Evolutionary conservation across 2,329 filamentous ascomycete species (phyloP).

Genomic region (Verticillium zaregamsianum): DNA sequence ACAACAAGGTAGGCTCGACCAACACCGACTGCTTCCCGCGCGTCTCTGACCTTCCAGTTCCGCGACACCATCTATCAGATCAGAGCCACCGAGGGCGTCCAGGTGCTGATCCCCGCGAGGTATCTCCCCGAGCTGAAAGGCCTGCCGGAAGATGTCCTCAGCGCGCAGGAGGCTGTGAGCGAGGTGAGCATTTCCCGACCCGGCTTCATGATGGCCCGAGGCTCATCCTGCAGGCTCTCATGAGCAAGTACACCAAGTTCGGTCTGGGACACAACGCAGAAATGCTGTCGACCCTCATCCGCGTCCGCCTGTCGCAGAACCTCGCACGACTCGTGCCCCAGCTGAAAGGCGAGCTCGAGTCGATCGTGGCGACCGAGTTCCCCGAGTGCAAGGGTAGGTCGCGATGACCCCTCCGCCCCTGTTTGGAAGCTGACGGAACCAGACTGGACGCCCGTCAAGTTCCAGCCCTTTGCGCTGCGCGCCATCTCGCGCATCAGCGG

Average conservation of each 20-base stretch:
- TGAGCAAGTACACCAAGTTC: constrained; percentile 48
- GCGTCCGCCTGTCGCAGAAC: constrained; percentile 44
- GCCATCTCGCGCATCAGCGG: constrained; percentile 50
- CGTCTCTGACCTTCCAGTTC: constrained; percentile 28
- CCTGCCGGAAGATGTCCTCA: constrained; percentile 43
- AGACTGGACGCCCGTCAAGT: constrained; percentile 53
- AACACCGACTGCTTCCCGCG: neutral
- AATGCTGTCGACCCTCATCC: constrained; percentile 37
- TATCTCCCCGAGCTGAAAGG: constrained; percentile 42
- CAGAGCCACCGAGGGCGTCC: constrained; percentile 44
- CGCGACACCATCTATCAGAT: constrained; percentile 46
- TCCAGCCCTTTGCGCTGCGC: constrained; percentile 47
- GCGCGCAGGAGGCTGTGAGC: constrained; percentile 42
- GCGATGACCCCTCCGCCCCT: neutral
- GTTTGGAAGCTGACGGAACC: constrained; percentile 2
- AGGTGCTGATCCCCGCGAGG: constrained; percentile 41
- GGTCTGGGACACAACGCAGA: constrained; percentile 41
- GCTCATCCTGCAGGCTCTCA: constrained; percentile 34
- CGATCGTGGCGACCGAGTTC: constrained; percentile 41
- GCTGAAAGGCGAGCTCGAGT: constrained; percentile 42
- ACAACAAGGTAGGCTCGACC: constrained; percentile 36
- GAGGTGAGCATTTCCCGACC: constrained; percentile 28
- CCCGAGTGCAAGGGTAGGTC: constrained; percentile 37
- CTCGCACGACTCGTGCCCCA: constrained; percentile 39
- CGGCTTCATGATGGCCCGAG: neutral